phyloP scores from a whole-genome alignment of 345 rosid genomes.

The Durio zibethinus region DNA sequence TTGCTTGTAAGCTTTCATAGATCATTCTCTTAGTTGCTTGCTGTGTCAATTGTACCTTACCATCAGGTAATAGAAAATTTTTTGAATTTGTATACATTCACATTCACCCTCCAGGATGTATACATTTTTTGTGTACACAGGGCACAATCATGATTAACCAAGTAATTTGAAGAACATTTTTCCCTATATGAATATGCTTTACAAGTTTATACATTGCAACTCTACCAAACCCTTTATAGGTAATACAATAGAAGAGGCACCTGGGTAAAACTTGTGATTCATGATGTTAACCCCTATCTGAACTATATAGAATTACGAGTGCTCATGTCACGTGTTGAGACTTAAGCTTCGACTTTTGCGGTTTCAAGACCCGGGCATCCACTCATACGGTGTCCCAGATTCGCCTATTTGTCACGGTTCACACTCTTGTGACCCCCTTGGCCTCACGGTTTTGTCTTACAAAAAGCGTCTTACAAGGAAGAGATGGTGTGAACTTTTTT shows the following conservation, averaged over 20 bases:
- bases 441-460: too few species aligned
- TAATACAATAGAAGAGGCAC: not conserved
- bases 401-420: too few species aligned
- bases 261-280: not conserved
- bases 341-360: too few species aligned
- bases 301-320: not conserved
- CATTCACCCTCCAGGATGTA: conserved; percentile 1
- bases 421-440: too few species aligned
- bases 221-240: not conserved
- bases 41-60: not conserved
- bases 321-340: too few species aligned
- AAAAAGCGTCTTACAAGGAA: too few species aligned
- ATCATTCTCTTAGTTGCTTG: not conserved
- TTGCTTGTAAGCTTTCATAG: conserved; percentile 6
- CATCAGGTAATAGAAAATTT: not conserved
- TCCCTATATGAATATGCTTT: not conserved
- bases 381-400: too few species aligned
- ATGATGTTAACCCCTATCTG: conserved; percentile 5
- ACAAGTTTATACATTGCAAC: not conserved
- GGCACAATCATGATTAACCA: not conserved
- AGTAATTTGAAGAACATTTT: not conserved
- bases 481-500: too few species aligned
- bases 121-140: not conserved
- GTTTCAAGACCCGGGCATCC: too few species aligned
- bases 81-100: not conserved